Evolutionary conservation across 371 early-diverging fungal species (phyloP), one percentile per base, ranked within the genome.

Genomic region (Dinochytrium kinnereticum): DNA sequence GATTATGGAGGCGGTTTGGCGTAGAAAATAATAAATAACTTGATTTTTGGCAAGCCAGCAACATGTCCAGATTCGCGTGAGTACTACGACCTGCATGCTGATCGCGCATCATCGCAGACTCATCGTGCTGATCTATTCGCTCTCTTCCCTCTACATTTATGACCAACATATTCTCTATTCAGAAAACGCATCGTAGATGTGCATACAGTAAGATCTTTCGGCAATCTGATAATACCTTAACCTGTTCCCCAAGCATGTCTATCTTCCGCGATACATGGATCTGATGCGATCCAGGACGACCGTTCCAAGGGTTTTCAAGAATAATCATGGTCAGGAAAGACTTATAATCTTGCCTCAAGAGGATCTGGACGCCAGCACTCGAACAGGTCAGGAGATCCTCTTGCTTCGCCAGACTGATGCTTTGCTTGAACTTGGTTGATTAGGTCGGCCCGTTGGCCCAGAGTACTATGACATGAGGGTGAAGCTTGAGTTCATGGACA

Each of bases 261-360:
- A 66, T 30, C 66, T 66, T 3, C 38, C 40, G n/a, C 38, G 66
- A 28, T 66, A 66, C 49, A 66, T 66, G 66, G 44, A 66, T 2
- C 38, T 44, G 2, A 39, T 66, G 5, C 5, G 66, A 28, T 40
- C 38, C 7, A 50, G 73, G 24, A 66, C 53, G 10, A 31, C 17
- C 17, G 73, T 73, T 30, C 73, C 73, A 3, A 17, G 73, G 21
- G 59, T 73, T 34, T 73, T 73, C 40, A 51, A n/a, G 34, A 66
- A 40, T 31, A 57, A 66, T 24, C 33, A 26, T 19, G 57, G 57
- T 28, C 59, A 68, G 26, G 73, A 73, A 5, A 38, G 76, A 5
- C 68, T 76, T 13, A 33, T 76, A 3, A 76, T 76, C 39, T 64
- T 76, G 3, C 76, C 76, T 2, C 44, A 65, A 26, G 76, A 76